A percentile compares a stretch with the other conserved stretches of the same genome.
phyloP scores from a whole-genome alignment of 2,329 filamentous ascomycete species.

The Cladosporium sp. region DNA sequence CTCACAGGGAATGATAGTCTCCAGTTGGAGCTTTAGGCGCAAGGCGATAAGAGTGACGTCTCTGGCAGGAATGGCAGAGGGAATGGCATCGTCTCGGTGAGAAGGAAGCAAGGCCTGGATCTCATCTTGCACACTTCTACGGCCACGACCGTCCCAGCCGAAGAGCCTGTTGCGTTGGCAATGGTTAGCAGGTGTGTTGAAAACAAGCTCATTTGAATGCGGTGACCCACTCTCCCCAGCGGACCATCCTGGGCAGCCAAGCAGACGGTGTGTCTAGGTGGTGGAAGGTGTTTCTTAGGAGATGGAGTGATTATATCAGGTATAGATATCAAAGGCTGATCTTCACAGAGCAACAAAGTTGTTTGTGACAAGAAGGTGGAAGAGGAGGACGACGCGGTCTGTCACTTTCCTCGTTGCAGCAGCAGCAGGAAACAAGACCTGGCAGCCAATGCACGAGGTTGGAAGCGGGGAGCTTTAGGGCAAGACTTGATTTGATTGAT shows the following conservation, averaged over 20 bases:
- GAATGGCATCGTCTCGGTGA: constrained; percentile 53
- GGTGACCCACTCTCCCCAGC: constrained; percentile 18
- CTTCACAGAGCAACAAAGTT: no score
- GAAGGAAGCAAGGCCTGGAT: constrained; percentile 54
- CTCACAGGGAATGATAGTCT: constrained; percentile 85
- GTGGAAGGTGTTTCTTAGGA: no score
- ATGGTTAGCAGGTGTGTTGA: not conserved
- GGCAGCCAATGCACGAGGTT: constrained; percentile 1
- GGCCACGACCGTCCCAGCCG: constrained; percentile 32
- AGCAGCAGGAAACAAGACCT: no score
- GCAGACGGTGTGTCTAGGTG: not conserved
- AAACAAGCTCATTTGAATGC: constrained; percentile 4
- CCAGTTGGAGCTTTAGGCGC: constrained; percentile 83
- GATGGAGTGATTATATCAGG: no score
- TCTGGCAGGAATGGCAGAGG: constrained; percentile 65
- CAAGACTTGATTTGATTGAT: no score
- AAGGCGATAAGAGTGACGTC: constrained; percentile 88
- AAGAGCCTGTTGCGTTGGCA: constrained; percentile 12
- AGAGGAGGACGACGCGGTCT: no score
- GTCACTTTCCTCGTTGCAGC: not conserved
- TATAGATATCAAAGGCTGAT: no score
- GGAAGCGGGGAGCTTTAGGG: constrained; percentile 5
- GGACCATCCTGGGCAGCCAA: constrained; percentile 17
- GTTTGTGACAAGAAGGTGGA: no score
- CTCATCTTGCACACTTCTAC: constrained; percentile 39